A percentile compares a stretch with the other conserved stretches of the same genome.
These are phyloP conservation scores for Saccharomyces hybrid DNA, from an alignment of 1,139 yeast genomes.

Conservation along the genomic window DNA sequence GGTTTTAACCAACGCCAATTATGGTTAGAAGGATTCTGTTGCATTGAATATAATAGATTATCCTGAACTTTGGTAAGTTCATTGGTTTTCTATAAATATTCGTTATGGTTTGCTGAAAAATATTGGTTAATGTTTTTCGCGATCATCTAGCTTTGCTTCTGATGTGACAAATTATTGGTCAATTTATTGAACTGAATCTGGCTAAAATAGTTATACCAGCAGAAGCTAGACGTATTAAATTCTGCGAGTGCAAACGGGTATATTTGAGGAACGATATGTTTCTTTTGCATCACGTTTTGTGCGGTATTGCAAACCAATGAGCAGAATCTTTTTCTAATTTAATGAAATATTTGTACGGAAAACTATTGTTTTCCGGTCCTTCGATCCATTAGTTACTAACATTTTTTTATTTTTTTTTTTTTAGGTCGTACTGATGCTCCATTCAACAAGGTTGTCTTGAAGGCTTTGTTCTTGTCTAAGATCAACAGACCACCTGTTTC, in stretches of 20 bases:
- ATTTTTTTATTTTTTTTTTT: slow-evolving; percentile 8
- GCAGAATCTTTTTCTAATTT: slow-evolving; percentile 26
- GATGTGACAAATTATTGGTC: neutral
- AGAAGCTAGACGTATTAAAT: slow-evolving; percentile 14
- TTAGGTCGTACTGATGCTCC: slow-evolving; percentile 95
- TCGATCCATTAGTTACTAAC: slow-evolving; percentile 19
- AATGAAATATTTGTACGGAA: slow-evolving; percentile 1
- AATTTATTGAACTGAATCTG: neutral
- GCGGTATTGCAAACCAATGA: slow-evolving; percentile 18
- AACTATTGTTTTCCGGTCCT: slow-evolving; percentile 11
- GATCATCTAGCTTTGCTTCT: neutral
- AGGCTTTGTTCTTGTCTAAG: slow-evolving; percentile 93
- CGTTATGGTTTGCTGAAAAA: neutral
- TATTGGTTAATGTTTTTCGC: slow-evolving; percentile 1
- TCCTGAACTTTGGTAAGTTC: neutral
- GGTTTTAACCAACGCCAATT: neutral
- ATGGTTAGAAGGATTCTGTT: slow-evolving; percentile 15
- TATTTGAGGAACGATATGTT: neutral
- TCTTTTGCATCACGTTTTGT: slow-evolving; percentile 7
- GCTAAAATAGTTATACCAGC: neutral
- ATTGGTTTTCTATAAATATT: neutral
- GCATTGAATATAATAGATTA: slow-evolving; percentile 3
- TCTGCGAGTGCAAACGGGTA: slow-evolving; percentile 55
- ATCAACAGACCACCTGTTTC: slow-evolving; percentile 99
- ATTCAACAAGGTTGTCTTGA: slow-evolving; percentile 96